Base-by-base conservation (phyloP, 192 early-diverging fungal genomes). In the Lobulomyces angularis region DNA sequence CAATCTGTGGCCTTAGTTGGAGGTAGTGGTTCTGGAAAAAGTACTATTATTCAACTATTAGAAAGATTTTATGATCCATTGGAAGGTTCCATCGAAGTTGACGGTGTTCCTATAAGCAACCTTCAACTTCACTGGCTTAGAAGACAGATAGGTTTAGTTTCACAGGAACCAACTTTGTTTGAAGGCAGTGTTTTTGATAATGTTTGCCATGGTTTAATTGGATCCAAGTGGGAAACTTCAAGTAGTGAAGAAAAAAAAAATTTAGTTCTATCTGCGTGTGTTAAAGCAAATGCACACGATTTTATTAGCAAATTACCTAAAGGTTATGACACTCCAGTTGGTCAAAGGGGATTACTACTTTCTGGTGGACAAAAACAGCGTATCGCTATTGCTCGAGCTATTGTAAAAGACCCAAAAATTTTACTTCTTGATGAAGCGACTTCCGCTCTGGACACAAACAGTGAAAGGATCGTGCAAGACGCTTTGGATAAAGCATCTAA, bases 341-440 rank as follows among this genome's bases (percentile, higher is more conserved):
- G 92, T 52, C 86, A 88, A 51, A 56, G 67, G 31, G 83, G 80
- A 3, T 70, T 83, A 41, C 56, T 68, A 44, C 50, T 93, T 12
- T 84, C 80, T 37, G 89, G 87, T 37, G 88, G 88, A 26, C 89
- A 93, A 56, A 93, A 93, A 56, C 89, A 93, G 71, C 81, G 92
- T 46, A 87, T 93, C 53, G 87, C 89, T 41, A 94, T 97, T 67
- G 90, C 90, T 8, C 74, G 90, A 27, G 87, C 88, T 16, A 65
- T 95, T 37, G 69, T 91, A 31, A 85, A 84, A 55, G 78, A 90
- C 60, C 88, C 90, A 6, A 56, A 57, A 18, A 86, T 95, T 7
- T 69, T 97, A 42, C 48, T 91, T 20, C 57, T 94, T 5, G 90
- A 95, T 61, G 90, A 94, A 41, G 86, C 86, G 21, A 89, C 88